These are phyloP conservation scores for Phaeosphaeriaceae sp. DNA, from an alignment of 2,329 filamentous ascomycete genomes.

Conservation along the genomic window DNA sequence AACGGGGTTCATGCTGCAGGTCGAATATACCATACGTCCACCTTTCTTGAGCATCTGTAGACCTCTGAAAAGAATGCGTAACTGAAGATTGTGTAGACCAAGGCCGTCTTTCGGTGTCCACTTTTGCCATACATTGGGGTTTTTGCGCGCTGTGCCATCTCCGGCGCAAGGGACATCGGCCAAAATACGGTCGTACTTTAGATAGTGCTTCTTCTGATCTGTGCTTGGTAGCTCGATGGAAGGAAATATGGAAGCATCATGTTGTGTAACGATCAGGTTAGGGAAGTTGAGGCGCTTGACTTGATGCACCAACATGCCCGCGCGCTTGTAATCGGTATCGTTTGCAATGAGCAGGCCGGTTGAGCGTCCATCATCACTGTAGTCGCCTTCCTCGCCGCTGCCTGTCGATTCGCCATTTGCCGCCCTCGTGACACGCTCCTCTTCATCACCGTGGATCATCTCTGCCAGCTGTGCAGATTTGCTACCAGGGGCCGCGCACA, in stretches of 20 bases:
- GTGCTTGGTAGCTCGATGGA: constrained; percentile 81
- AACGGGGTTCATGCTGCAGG: constrained; percentile 97
- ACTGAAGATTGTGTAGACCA: constrained; percentile 85
- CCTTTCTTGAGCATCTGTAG: constrained; percentile 96
- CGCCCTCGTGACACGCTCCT: constrained; percentile 78
- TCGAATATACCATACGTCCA: constrained; percentile 94
- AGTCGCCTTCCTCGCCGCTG: constrained; percentile 60
- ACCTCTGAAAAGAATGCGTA: constrained; percentile 87
- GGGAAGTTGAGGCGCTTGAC: constrained; percentile 96
- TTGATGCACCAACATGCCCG: constrained; percentile 97
- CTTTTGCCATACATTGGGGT: constrained; percentile 90
- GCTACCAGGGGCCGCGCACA: constrained; percentile 96
- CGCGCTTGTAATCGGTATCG: constrained; percentile 94
- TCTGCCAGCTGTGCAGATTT: constrained; percentile 96
- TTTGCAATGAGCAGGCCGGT: constrained; percentile 95
- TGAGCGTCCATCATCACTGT: constrained; percentile 78
- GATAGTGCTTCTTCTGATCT: constrained; percentile 68
- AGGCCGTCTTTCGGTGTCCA: constrained; percentile 89
- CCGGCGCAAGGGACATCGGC: constrained; percentile 97
- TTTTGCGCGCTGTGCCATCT: constrained; percentile 93
- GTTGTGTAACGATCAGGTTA: constrained; percentile 95
- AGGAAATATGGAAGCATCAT: constrained; percentile 95
- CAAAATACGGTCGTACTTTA: constrained; percentile 96
- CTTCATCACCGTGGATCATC: constrained; percentile 91
- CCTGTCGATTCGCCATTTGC: constrained; percentile 68